Evolutionary conservation across 352 stramenopile species (phyloP), one percentile per base, ranked within the genome.

Genomic region (Peronosclerospora sorghi): DNA sequence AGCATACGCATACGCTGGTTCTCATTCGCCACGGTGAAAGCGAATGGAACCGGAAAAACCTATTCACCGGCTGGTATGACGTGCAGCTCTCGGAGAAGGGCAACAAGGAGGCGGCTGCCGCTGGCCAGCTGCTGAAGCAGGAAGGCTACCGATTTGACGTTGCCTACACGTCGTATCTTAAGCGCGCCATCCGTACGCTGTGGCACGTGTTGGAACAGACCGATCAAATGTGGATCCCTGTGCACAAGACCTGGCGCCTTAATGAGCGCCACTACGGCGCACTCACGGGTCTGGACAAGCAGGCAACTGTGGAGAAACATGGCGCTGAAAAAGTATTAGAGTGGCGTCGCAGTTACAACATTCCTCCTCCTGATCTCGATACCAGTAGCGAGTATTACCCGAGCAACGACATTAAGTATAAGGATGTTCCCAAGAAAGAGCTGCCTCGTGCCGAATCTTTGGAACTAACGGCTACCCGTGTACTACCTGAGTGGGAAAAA

Each of bases 291-390:
- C 68, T 96, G 34, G 75, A 83, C 62, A 97, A 97, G 58, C 75
- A 81, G 28, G 80, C 90, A 21, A 95, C 85, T 1, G 88, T 93
- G 3, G 66, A 88, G 45, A 83, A 96, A 58, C 72, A 96, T 39
- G 89, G 93, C 23, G 72, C 88, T 32, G 88, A 96, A 21, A 65
- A 96, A 41, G 94, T 98, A 39, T 83, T 95, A 42, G 68, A 98
- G 53, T 99, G 96, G 96, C 77, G 96, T 53, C 82, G 96, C 45
- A 96, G 79, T 57, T 99, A 98, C 74, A 94, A 98, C 73, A 96
- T 98, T 53, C 95, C 96, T 44, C 96, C 96, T 15, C 96, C 96
- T 23, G 57, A 77, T 35, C 75, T 98, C 5, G 89, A 64, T 81
- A 97, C 69, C 36, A 54, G 73, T 39, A 95, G 94, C 59, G 61